phyloP scores from a whole-genome alignment of 106 monocot genomes.

The Acorus gramineus region DNA sequence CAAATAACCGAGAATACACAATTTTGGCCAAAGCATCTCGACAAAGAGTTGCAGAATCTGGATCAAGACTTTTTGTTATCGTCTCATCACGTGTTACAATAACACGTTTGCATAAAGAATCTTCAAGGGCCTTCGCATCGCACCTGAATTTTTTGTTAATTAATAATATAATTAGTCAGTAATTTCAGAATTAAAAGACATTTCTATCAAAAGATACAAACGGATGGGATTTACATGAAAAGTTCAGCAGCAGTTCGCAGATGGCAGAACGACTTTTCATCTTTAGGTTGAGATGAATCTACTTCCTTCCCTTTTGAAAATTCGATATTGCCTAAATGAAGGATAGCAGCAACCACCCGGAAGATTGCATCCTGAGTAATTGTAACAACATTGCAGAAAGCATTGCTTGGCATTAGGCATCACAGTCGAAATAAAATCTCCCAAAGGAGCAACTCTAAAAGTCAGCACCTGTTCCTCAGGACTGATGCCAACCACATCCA shows the following conservation, averaged over 20 bases:
- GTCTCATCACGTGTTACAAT: constrained; percentile 79
- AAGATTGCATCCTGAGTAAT: constrained; percentile 35
- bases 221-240: constrained; percentile 8
- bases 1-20: constrained; percentile 73
- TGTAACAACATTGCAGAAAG: constrained; percentile 2
- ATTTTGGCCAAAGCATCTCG: constrained; percentile 81
- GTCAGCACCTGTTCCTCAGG: constrained; percentile 28
- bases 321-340: constrained; percentile 47
- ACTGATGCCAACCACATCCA: constrained; percentile 49
- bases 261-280: constrained; percentile 43
- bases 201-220: too few species aligned
- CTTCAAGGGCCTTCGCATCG: constrained; percentile 42
- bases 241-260: constrained; percentile 31
- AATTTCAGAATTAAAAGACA: too few species aligned
- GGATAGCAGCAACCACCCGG: constrained; percentile 46
- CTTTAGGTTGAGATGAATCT: constrained; percentile 45
- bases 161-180: too few species aligned
- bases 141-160: constrained; percentile 27
- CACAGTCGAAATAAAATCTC: neutral
- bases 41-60: constrained; percentile 41
- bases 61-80: constrained; percentile 57
- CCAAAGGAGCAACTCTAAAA: neutral
- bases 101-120: constrained; percentile 65
- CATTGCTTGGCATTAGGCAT: neutral
- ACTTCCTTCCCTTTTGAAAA: constrained; percentile 35